phyloP scores from a whole-genome alignment of 768 basidiomycete species.

The Cubamyces sp. region DNA sequence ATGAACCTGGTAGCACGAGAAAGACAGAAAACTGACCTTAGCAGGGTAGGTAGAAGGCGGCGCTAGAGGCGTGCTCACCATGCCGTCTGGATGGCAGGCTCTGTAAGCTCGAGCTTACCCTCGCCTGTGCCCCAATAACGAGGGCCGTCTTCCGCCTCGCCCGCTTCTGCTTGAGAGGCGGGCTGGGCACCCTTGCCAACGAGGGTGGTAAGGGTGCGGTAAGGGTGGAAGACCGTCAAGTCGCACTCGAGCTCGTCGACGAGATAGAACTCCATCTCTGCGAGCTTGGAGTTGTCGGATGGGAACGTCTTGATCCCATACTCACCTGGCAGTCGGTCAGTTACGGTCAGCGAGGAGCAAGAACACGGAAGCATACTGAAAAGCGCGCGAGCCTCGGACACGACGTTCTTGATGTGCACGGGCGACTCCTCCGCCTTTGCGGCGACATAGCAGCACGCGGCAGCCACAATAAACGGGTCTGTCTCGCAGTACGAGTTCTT shows the following conservation, averaged over 20 bases:
- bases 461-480: slow-evolving; percentile 90
- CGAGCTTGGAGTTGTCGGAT: slow-evolving; percentile 86
- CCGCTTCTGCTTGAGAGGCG: slow-evolving; percentile 56
- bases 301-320: slow-evolving; percentile 82
- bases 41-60: too few relatives aligned
- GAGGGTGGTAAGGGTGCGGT: slow-evolving; percentile 81
- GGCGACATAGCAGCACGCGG: slow-evolving; percentile 94
- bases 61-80: slow-evolving; percentile 57
- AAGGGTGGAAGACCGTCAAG: slow-evolving; percentile 90
- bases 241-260: slow-evolving; percentile 97
- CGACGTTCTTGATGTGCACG: slow-evolving; percentile 90
- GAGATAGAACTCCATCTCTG: slow-evolving; percentile 99
- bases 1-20: slow-evolving; percentile 67
- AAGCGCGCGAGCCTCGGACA: slow-evolving; percentile 76
- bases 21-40: neutral
- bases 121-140: slow-evolving; percentile 83
- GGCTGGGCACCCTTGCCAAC: slow-evolving; percentile 61
- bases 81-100: slow-evolving; percentile 83
- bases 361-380: slow-evolving; percentile 48
- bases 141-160: slow-evolving; percentile 57
- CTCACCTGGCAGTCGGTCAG: slow-evolving; percentile 44
- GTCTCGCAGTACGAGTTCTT: slow-evolving; percentile 97
- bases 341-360: slow-evolving; percentile 49
- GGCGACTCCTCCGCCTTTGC: slow-evolving; percentile 98
- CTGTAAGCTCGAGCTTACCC: slow-evolving; percentile 76